Evolutionary conservation across 2,329 filamentous ascomycete genomes (phyloP), one percentile per base, ranked within the genome.

Genomic region (Epichloe glyceriae): DNA sequence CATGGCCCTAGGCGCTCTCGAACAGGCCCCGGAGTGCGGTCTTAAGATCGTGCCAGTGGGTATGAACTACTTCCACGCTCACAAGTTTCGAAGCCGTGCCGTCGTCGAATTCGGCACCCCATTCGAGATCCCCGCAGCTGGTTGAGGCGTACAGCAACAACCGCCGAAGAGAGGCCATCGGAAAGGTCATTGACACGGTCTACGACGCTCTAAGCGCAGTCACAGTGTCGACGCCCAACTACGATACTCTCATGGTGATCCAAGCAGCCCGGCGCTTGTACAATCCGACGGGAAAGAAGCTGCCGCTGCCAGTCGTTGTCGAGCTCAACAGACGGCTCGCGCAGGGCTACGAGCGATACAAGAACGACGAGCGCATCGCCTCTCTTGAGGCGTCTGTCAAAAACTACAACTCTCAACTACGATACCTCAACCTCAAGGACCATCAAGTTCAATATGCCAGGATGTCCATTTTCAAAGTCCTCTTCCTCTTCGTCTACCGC

Each of bases 61-160:
- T 60, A 96, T 98, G 91, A 98, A 98, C 69, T 98, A 98, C 69
- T 98, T 98, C 70, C 91, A 97, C 68, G 87, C 91, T 0, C 91
- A 98, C 75, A 98, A 97, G 67, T 98, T 98, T 69, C 85, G 91
- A 44, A 97, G 91, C 56, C 81, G 93, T 64, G 93, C 91, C 37
- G 91, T 98, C 4, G 83, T 97, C 53, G 93, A 98, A 64, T 98
- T 97, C 60, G 93, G 93, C 8, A 83, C 81, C 26, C 89, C 93
- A 0, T 83, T 97, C 55, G 86, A 95, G 57, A 82, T 97, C 85
- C 89, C 73, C 74, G 19, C 86, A 95, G 61, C 71, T 96, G 35
- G 88, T 96, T 5, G 78, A 90, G 55, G 82, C 88, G 67, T 97
- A 95, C 70, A 85, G 83, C 66, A 80, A 77, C 55, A 88, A 88